Evolutionary conservation across 1,284 basidiomycete genomes (phyloP).

Genomic region (Trichosporon sp.): DNA sequence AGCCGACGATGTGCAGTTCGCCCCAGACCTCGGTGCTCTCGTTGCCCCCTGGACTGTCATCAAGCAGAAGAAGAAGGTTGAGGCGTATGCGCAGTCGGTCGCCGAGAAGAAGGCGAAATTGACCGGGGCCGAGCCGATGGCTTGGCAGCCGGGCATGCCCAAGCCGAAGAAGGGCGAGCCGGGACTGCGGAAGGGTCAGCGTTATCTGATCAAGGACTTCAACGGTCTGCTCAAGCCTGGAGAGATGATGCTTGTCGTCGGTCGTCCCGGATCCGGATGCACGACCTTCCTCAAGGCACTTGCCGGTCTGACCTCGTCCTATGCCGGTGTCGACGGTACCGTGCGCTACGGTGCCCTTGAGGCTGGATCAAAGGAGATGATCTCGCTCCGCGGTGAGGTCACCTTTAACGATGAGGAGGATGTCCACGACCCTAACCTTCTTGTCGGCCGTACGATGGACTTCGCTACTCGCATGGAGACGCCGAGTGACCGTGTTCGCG

Average conservation of each 20-base stretch:
- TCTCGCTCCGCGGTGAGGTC: constrained; percentile 10
- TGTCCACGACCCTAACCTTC: constrained; percentile 39
- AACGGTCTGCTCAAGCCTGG: constrained; percentile 35
- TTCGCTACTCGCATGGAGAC: constrained; percentile 42
- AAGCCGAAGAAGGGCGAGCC: constrained; percentile 24
- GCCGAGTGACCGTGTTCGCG: constrained; percentile 23
- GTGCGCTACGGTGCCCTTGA: constrained; percentile 47
- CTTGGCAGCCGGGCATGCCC: constrained; percentile 18
- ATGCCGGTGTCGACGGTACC: constrained; percentile 47
- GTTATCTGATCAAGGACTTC: constrained; percentile 39
- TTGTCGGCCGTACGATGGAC: constrained; percentile 41
- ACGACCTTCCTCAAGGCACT: constrained; percentile 51
- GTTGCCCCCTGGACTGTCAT: constrained; percentile 31
- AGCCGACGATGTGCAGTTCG: constrained; percentile 36
- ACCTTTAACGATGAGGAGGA: constrained; percentile 44
- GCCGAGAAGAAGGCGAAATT: constrained; percentile 5
- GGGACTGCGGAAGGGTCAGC: constrained; percentile 34
- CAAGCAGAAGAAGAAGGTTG: constrained; percentile 31
- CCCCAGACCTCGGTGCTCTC: constrained; percentile 32
- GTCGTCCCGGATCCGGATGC: constrained; percentile 49
- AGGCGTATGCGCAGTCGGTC: constrained; percentile 21
- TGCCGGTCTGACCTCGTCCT: constrained; percentile 46
- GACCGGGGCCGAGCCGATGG: constrained; percentile 19
- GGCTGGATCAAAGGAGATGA: constrained; percentile 13
- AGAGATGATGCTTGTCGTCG: constrained; percentile 47